Evolutionary conservation across 169 alveolate species (phyloP).

Genomic region (Plasmodium gaboni): DNA sequence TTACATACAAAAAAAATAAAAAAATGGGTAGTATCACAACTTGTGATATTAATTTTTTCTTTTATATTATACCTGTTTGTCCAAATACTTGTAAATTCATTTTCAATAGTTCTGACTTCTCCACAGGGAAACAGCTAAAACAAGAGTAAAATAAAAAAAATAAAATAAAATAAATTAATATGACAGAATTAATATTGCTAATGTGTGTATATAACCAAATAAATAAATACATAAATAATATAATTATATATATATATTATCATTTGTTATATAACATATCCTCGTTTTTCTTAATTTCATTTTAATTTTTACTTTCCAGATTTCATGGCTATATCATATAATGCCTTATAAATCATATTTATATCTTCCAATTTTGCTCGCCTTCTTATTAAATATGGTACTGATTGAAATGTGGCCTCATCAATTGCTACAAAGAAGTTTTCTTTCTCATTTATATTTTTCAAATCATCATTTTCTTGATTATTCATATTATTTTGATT

Average conservation of each 20-base stretch:
- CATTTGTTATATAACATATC: not conserved
- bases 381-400: conserved; percentile 82
- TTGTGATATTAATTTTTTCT: not conserved
- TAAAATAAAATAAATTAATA: not conserved
- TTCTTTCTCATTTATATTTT: conserved; percentile 18
- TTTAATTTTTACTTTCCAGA: conserved; percentile 75
- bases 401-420: conserved; percentile 78
- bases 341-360: conserved; percentile 75
- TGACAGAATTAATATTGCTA: not conserved
- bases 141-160: too few relatives aligned
- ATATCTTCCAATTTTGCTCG: conserved; percentile 83
- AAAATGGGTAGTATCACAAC: not conserved
- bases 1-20: not conserved
- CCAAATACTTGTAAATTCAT: conserved; percentile 76
- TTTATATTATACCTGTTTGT: conserved; percentile 60
- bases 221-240: not conserved
- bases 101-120: conserved; percentile 46
- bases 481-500: conserved; percentile 4
- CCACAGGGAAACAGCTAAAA: conserved; percentile 61
- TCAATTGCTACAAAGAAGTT: conserved; percentile 53
- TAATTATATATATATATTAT: not conserved
- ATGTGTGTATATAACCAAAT: not conserved
- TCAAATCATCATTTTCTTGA: not conserved
- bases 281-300: too few relatives aligned
- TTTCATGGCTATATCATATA: conserved; percentile 81